A percentile compares a stretch with the other conserved stretches of the same genome.
Conservation (phyloP, 2,329 filamentous ascomycete genomes). For the Alternaria arborescens region DNA sequence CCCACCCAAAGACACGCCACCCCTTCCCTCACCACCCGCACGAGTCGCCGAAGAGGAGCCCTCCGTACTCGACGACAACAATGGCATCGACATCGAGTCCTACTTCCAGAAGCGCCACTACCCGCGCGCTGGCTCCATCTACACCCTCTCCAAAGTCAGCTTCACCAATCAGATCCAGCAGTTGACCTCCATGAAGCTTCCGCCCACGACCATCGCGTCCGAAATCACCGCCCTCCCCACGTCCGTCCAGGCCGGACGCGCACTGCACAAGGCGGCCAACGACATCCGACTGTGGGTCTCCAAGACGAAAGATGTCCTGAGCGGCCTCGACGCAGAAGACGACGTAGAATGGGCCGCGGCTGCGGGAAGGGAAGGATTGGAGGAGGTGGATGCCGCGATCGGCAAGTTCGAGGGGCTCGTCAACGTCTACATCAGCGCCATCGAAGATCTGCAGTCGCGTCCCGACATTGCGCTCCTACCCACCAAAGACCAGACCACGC, state of each 20-base stretch:
- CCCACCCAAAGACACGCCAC: slow-evolving; percentile 18
- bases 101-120: slow-evolving; percentile 73
- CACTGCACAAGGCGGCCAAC: slow-evolving; percentile 84
- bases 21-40: slow-evolving; percentile 46
- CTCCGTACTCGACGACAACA: slow-evolving; percentile 45
- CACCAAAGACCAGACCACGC: slow-evolving; percentile 73
- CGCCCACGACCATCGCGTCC: slow-evolving; percentile 83
- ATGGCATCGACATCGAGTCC: slow-evolving; percentile 61
- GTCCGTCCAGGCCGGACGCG: slow-evolving; percentile 81
- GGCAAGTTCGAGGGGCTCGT: slow-evolving; percentile 86
- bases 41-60: slow-evolving; percentile 45
- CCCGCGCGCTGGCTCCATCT: slow-evolving; percentile 79
- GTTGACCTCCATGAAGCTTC: slow-evolving; percentile 87
- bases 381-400: slow-evolving; percentile 74
- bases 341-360: slow-evolving; percentile 97
- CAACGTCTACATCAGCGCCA: slow-evolving; percentile 91
- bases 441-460: slow-evolving; percentile 86
- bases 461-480: slow-evolving; percentile 77
- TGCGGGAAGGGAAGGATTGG: slow-evolving; percentile 82
- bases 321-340: slow-evolving; percentile 90
- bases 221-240: slow-evolving; percentile 86
- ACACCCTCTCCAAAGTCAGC: slow-evolving; percentile 89
- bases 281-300: slow-evolving; percentile 94
- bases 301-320: slow-evolving; percentile 89
- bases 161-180: slow-evolving; percentile 94